These are phyloP conservation scores for Fomitopsis pinicola DNA, from an alignment of 1,284 basidiomycete species.

Conservation along the genomic window DNA sequence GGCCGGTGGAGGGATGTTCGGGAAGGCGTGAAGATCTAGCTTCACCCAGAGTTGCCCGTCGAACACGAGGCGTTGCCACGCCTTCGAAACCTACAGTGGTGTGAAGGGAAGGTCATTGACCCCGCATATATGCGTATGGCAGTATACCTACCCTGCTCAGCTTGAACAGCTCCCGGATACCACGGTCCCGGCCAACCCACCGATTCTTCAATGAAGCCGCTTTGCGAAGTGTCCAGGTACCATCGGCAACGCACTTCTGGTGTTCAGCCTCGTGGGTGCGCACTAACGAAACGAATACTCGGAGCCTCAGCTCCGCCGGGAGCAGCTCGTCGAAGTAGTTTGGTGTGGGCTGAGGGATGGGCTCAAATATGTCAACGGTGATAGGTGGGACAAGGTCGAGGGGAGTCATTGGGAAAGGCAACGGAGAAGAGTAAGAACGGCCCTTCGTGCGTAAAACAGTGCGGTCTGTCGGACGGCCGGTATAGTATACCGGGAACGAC, in stretches of 20 bases:
- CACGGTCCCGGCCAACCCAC: slow-evolving; percentile 72
- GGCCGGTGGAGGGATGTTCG: slow-evolving; percentile 45
- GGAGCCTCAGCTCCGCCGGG: slow-evolving; percentile 71
- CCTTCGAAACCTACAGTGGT: slow-evolving; percentile 67
- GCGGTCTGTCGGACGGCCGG: slow-evolving; percentile 17
- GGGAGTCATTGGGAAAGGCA: slow-evolving; percentile 43
- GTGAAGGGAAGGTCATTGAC: slow-evolving; percentile 15
- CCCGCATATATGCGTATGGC: slow-evolving; percentile 13
- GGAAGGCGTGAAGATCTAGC: slow-evolving; percentile 59
- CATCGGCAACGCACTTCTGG: slow-evolving; percentile 34
- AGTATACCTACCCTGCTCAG: slow-evolving; percentile 60
- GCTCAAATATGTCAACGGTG: slow-evolving; percentile 43
- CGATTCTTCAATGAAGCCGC: slow-evolving; percentile 53
- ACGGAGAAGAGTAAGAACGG: slow-evolving; percentile 62
- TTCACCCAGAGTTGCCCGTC: slow-evolving; percentile 86
- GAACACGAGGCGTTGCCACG: slow-evolving; percentile 75
- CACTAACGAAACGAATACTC: slow-evolving; percentile 55
- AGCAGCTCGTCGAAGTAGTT: slow-evolving; percentile 64
- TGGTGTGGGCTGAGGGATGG: slow-evolving; percentile 39
- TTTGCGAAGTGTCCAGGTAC: slow-evolving; percentile 52
- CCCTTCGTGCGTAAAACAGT: slow-evolving; percentile 40
- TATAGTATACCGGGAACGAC: slow-evolving; percentile 17
- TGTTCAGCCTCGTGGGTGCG: slow-evolving; percentile 53
- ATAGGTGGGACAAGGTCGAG: slow-evolving; percentile 51
- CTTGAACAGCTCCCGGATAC: slow-evolving; percentile 73